A percentile compares a stretch with the other conserved stretches of the same genome.
Evolutionary conservation across 2,329 filamentous ascomycete genomes (phyloP).

Genomic region (Calycina herbarum): DNA sequence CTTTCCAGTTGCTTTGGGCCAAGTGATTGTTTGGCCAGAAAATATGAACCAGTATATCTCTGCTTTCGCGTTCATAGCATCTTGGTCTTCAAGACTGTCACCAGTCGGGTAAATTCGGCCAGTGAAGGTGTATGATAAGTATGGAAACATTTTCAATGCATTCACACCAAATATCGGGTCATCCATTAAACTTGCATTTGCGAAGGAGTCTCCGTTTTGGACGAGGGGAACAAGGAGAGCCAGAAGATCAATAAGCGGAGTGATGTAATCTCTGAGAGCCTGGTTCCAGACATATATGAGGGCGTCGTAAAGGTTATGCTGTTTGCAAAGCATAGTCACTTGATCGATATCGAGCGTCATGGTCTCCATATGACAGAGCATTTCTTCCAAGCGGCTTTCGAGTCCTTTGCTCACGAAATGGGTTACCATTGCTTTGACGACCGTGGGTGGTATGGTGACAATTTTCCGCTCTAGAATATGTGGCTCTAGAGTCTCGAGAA

Average conservation of each 20-base stretch:
- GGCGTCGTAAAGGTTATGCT: conserved; percentile 90
- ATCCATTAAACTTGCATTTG: conserved; percentile 55
- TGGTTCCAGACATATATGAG: conserved; percentile 97
- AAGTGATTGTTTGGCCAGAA: conserved; percentile 73
- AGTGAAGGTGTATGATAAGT: conserved; percentile 87
- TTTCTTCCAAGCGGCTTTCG: conserved; percentile 81
- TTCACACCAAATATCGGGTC: conserved; percentile 65
- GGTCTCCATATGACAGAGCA: conserved; percentile 91
- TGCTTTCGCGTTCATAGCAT: conserved; percentile 75
- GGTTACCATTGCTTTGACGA: conserved; percentile 82
- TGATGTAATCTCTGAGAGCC: conserved; percentile 84
- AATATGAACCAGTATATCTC: conserved; percentile 94
- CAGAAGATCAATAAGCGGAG: conserved; percentile 82
- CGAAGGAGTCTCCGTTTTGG: conserved; percentile 53
- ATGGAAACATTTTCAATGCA: conserved; percentile 90
- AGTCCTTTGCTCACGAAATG: conserved; percentile 77
- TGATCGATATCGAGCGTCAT: conserved; percentile 91
- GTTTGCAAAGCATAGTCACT: conserved; percentile 85
- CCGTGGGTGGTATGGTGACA: conserved; percentile 72
- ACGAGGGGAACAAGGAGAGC: conserved; percentile 63
- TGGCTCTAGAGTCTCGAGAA: conserved; percentile 84
- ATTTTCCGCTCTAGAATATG: conserved; percentile 81
- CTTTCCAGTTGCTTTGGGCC: conserved; percentile 66
- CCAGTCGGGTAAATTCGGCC: conserved; percentile 90
- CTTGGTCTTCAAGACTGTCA: conserved; percentile 68